phyloP scores from a whole-genome alignment of 306 rosid species.

The Castanospermum australe region DNA sequence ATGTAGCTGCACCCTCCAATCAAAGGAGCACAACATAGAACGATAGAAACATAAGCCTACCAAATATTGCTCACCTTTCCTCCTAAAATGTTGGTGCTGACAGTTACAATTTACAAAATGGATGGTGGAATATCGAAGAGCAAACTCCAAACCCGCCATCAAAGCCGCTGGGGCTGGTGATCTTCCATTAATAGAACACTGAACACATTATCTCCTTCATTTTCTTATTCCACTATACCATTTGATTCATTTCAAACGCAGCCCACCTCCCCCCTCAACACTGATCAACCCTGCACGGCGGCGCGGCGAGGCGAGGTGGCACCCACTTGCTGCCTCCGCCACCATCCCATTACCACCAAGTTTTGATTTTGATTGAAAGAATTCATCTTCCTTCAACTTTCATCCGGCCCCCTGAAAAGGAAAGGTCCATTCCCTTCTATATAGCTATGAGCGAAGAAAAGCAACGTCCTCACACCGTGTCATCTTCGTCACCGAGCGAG shows the following conservation, averaged over 20 bases:
- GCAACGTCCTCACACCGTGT: background rate
- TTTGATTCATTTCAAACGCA: background rate
- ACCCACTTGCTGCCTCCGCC: constrained; percentile 39
- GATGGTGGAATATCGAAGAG: constrained; percentile 37
- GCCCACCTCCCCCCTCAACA: background rate
- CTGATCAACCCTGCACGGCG: background rate
- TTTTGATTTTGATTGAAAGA: too few species aligned
- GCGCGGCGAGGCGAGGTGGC: constrained; percentile 23
- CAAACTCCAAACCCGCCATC: constrained; percentile 16
- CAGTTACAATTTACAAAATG: constrained; percentile 66
- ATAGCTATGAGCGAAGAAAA: background rate
- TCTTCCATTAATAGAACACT: constrained; percentile 24
- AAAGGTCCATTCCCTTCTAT: background rate
- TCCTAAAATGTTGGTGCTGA: constrained; percentile 32
- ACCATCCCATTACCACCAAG: background rate
- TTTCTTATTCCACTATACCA: background rate
- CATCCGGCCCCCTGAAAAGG: background rate
- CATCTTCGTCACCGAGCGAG: constrained; percentile 10
- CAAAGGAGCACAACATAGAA: background rate
- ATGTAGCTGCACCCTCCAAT: constrained; percentile 21
- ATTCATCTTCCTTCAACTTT: too few species aligned
- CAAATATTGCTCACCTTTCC: constrained; percentile 31
- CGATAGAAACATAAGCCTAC: constrained; percentile 2
- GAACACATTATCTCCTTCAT: constrained; percentile 8
- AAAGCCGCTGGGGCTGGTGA: too few species aligned